phyloP scores from a whole-genome alignment of 441 rosid species.

The Brassica hybrid region DNA sequence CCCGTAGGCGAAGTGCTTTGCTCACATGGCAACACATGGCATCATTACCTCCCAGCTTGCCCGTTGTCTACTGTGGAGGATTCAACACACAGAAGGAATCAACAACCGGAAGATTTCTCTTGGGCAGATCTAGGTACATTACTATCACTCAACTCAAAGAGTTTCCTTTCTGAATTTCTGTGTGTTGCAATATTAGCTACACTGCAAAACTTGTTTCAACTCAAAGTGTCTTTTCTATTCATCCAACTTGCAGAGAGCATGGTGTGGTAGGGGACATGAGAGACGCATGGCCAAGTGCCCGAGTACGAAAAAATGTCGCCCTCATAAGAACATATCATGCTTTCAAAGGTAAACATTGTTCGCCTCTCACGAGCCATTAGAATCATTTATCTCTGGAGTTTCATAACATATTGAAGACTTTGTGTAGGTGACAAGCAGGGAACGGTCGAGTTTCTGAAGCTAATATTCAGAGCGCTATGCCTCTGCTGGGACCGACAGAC shows the following conservation, averaged over 20 bases:
- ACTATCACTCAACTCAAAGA: background rate
- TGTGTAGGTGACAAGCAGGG: constrained; percentile 92
- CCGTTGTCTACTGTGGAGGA: constrained; percentile 96
- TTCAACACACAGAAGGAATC: constrained; percentile 98
- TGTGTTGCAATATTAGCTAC: background rate
- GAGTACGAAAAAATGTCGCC: constrained; percentile 79
- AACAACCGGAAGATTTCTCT: constrained; percentile 90
- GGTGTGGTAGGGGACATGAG: constrained; percentile 97
- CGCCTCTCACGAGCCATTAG: no score
- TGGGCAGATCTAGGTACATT: constrained; percentile 99
- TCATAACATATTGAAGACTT: constrained; percentile 6
- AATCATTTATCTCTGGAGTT: constrained; percentile 1
- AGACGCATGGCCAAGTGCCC: constrained; percentile 92
- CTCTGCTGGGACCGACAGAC: constrained; percentile 99
- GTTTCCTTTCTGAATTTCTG: background rate
- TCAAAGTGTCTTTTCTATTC: constrained; percentile 10
- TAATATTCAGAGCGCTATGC: constrained; percentile 85
- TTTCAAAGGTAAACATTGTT: constrained; percentile 91
- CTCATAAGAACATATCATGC: constrained; percentile 89
- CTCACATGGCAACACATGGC: constrained; percentile 99
- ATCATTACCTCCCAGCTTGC: constrained; percentile 92
- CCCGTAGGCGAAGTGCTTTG: constrained; percentile 97
- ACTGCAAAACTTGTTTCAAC: constrained; percentile 11
- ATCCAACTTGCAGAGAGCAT: constrained; percentile 71
- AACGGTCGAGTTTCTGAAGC: constrained; percentile 78